Evolutionary conservation across 2,329 filamentous ascomycete genomes (phyloP).

Genomic region (Calycina herbarum): DNA sequence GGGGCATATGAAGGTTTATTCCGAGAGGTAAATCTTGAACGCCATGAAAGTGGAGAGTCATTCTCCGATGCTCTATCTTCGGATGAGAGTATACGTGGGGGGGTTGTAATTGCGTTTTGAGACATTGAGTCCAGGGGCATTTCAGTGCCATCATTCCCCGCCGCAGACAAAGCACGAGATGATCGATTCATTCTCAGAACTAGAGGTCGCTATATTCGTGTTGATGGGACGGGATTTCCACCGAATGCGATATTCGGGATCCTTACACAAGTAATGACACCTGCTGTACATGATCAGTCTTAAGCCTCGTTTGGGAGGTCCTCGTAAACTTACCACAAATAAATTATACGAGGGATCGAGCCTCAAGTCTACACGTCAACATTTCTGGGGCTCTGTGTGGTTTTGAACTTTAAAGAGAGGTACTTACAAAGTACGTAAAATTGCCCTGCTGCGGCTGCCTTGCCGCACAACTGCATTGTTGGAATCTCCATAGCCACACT

Average conservation of each 20-base stretch:
- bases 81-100: neutral
- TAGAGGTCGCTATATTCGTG: neutral
- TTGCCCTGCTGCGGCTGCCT: neutral
- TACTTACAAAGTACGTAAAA: neutral
- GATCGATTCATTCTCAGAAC: neutral
- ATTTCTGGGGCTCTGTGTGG: neutral
- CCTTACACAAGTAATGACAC: neutral
- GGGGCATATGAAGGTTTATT: slow-evolving; percentile 2
- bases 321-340: neutral
- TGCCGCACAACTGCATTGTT: neutral
- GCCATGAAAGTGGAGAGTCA: neutral
- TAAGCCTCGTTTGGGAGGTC: neutral
- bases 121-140: neutral
- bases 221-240: neutral
- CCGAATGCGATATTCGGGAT: neutral
- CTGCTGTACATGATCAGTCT: neutral
- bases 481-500: neutral
- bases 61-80: neutral
- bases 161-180: neutral
- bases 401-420: neutral
- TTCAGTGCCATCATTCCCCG: neutral
- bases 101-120: neutral
- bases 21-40: neutral
- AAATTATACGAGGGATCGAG: neutral
- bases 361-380: neutral